Evolutionary conservation across 1,284 basidiomycete species (phyloP).

Genomic region (Taiwanofungus camphoratus): DNA sequence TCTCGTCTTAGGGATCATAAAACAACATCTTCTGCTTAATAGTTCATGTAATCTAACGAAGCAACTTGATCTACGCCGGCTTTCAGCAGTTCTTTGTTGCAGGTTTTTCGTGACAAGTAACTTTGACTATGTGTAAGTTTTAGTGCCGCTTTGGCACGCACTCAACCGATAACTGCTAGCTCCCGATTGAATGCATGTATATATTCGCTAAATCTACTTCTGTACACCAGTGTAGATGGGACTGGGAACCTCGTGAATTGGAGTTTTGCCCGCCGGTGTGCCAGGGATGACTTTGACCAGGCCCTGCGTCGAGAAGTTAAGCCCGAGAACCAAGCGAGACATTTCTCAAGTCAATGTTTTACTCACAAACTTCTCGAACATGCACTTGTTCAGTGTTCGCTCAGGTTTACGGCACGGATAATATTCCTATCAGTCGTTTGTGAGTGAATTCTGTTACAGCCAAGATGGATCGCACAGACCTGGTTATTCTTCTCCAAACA

Average conservation of each 20-base stretch:
- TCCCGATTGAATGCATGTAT: not conserved
- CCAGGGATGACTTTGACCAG: conserved; percentile 92
- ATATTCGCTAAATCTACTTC: conserved; percentile 40
- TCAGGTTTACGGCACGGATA: conserved; percentile 90
- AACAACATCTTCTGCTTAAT: too few relatives aligned
- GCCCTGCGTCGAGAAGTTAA: conserved; percentile 47
- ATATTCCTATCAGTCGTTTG: conserved; percentile 60
- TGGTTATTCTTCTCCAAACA: conserved; percentile 97
- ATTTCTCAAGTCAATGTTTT: not conserved
- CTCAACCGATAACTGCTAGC: not conserved
- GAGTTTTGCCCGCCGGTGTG: conserved; percentile 77
- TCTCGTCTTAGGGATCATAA: too few relatives aligned
- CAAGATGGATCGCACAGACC: conserved; percentile 39
- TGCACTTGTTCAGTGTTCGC: conserved; percentile 87
- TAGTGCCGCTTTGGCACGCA: too few relatives aligned
- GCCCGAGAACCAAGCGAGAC: not conserved
- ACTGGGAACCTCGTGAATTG: conserved; percentile 86
- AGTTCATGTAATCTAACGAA: too few relatives aligned
- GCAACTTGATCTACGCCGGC: too few relatives aligned
- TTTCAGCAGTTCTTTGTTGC: too few relatives aligned
- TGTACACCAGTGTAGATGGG: conserved; percentile 79
- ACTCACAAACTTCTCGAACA: conserved; percentile 92
- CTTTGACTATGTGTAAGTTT: too few relatives aligned
- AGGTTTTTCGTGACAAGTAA: too few relatives aligned
- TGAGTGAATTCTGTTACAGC: not conserved